Base-by-base conservation (phyloP, 352 stramenopile genomes). In the Phytophthora litchii region DNA sequence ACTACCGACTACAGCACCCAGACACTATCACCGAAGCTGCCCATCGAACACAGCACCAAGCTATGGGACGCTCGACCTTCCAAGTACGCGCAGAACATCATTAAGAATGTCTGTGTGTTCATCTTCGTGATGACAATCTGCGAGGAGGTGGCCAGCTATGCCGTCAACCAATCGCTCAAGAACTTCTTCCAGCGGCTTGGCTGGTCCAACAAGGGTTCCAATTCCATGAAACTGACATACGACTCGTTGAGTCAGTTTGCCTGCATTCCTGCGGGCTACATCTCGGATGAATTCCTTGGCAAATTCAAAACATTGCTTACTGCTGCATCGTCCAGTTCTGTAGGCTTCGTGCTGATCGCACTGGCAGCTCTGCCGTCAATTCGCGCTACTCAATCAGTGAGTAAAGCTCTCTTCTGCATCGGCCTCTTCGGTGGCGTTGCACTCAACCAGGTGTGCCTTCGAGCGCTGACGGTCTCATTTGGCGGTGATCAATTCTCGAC, bases 401-500 rank as follows among this genome's bases (percentile, higher is more conserved):
- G 60, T 9, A 69, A 78, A 21, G 47, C 59, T n/a, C 65, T 91
- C 41, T 91, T 88, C 41, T 68, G 80, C 14, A 56, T 85, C 25
- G 78, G 74, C n/a, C 63, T 91, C 1, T 89, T 83, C 38, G 23
- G 67, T 17, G 77, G 74, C 12, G 69, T 91, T 32, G 76, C 70
- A 0, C 44, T 88, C 9, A 73, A 70, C 21, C 71, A 80, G 25
- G 72, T 79, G 12, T 78, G 67, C 11, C 76, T 89, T 54, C 82
- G 80, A 40, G 76, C 75, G 4, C 77, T 85, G 43, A 74, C 82
- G 9, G 80, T 89, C 38, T 77, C 81, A 9, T 76, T 83, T 46
- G 79, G 82, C 41, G 82, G 69, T 16, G 78, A 88, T 59, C 78
- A 88, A 64, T 90, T 87, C 47, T 71, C 81, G 9, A 74, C 74